These are phyloP conservation scores for Coemansia reversa DNA, from an alignment of 192 early-diverging fungal species.

Conservation along the genomic window DNA sequence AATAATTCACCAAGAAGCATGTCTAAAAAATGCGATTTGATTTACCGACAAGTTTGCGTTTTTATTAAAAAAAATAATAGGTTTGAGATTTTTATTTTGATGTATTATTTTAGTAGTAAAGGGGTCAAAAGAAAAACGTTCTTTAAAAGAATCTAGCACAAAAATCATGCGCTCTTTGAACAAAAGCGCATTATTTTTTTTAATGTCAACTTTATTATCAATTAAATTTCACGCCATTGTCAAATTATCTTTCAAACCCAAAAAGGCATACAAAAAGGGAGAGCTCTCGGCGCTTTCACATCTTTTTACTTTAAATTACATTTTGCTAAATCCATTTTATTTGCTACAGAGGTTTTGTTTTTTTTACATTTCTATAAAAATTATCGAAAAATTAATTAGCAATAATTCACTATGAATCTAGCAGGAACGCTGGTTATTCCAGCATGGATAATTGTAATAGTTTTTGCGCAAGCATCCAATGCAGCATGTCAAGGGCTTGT, in stretches of 20 bases:
- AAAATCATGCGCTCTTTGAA: neutral
- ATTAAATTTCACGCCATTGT: too few species aligned
- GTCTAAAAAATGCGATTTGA: neutral
- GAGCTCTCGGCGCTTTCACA: neutral
- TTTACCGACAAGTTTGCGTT: neutral
- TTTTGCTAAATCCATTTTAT: neutral
- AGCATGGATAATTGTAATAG: neutral
- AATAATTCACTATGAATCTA: neutral
- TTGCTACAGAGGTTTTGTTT: neutral
- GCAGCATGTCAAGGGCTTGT: conserved; percentile 5
- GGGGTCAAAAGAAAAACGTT: neutral
- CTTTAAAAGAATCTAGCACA: neutral
- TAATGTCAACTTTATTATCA: neutral
- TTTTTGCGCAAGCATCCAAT: neutral
- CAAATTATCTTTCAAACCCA: too few species aligned
- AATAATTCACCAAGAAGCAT: too few species aligned
- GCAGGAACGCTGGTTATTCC: neutral
- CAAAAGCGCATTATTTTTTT: neutral
- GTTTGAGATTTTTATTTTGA: neutral
- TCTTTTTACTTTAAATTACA: neutral
- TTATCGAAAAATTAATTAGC: neutral
- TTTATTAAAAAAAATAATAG: neutral
- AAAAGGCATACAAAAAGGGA: neutral
- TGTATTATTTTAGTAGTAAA: neutral
- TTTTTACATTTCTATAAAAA: neutral